A percentile compares a stretch with the other conserved stretches of the same genome.
Conservation (phyloP, 495 filamentous ascomycete species). For the Trichoderma orchidacearum region DNA sequence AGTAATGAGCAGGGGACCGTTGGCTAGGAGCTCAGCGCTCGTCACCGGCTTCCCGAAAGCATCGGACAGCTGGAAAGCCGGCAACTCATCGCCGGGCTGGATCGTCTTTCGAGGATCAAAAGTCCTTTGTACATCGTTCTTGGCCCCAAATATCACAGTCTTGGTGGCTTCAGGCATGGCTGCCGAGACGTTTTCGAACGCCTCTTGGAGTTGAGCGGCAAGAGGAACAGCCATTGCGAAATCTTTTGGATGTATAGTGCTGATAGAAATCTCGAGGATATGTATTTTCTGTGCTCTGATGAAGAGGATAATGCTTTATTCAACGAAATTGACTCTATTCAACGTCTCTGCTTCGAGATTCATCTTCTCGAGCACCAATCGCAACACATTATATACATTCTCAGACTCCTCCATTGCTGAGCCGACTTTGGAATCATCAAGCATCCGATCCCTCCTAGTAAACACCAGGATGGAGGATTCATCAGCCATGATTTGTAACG, state of each 20-base stretch:
- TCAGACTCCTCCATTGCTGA: too few species aligned
- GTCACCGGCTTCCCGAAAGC: not conserved
- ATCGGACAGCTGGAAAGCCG: not conserved
- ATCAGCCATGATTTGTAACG: too few species aligned
- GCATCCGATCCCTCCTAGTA: too few species aligned
- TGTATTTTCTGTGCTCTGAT: too few species aligned
- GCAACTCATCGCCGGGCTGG: not conserved
- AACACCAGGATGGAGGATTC: too few species aligned
- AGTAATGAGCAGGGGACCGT: conserved; percentile 16
- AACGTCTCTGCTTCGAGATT: too few species aligned
- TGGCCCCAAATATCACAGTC: not conserved
- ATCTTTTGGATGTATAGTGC: not conserved
- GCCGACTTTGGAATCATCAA: too few species aligned
- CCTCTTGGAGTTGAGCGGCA: not conserved
- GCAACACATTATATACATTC: too few species aligned
- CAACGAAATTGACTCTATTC: too few species aligned
- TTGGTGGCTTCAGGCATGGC: not conserved
- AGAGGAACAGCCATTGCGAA: not conserved
- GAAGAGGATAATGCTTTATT: too few species aligned
- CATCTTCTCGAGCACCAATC: too few species aligned
- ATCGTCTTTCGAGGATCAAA: not conserved
- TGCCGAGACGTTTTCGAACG: not conserved
- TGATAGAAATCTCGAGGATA: too few species aligned
- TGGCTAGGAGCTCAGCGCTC: not conserved
- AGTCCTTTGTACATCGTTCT: not conserved